Percentiles rank a stretch among this genome's conserved stretches.
phyloP scores from a whole-genome alignment of 139 green algal species.

The Volvox africanus region DNA sequence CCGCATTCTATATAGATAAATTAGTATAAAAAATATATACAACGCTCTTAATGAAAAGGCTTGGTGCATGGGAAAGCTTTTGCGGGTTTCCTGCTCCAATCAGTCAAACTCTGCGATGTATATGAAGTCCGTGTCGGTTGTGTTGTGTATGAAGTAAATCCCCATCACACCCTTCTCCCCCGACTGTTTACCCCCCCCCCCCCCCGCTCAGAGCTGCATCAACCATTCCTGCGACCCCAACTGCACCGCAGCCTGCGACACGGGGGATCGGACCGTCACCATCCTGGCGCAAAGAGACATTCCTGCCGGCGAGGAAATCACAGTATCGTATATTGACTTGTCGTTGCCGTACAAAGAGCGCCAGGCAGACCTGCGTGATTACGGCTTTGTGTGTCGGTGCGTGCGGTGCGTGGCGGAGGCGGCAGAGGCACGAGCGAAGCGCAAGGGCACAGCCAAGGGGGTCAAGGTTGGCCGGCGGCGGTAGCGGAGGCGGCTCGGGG shows the following conservation, averaged over 20 bases:
- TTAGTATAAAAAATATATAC: too few species aligned
- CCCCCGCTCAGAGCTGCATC: constrained; percentile 72
- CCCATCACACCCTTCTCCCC: too few species aligned
- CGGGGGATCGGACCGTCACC: constrained; percentile 50
- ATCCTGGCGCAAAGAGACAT: constrained; percentile 72
- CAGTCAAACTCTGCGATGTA: too few species aligned
- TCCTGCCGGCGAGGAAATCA: constrained; percentile 77
- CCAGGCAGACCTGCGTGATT: constrained; percentile 75
- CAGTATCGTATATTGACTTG: constrained; percentile 85
- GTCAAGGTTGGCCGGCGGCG: too few species aligned
- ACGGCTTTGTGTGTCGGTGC: constrained; percentile 88
- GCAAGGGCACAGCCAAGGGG: neutral
- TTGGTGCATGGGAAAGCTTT: too few species aligned
- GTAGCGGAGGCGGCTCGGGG: too few species aligned
- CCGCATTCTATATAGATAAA: too few species aligned
- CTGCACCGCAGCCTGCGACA: constrained; percentile 56
- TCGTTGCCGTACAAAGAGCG: constrained; percentile 47
- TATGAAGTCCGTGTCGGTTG: too few species aligned
- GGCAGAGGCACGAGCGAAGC: constrained; percentile 3
- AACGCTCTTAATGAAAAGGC: too few species aligned
- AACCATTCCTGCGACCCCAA: constrained; percentile 95
- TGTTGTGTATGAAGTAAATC: too few species aligned
- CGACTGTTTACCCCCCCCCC: too few species aligned
- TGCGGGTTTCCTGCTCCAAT: too few species aligned
- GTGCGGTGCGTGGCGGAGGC: constrained; percentile 46